phyloP scores from a whole-genome alignment of 345 rosid species.

The Corchorus capsularis region DNA sequence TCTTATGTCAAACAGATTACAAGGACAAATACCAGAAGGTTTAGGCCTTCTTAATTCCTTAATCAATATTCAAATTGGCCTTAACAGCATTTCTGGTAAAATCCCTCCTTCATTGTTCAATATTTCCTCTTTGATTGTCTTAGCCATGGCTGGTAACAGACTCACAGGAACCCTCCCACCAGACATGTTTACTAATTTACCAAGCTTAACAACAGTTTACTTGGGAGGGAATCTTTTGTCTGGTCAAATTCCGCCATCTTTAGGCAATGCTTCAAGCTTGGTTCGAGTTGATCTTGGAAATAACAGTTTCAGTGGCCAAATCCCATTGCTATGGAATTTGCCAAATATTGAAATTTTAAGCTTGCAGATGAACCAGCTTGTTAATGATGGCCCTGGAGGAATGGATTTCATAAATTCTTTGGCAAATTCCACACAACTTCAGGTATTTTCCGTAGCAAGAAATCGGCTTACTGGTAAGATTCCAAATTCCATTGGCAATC shows the following conservation, averaged over 20 bases:
- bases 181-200: slow-evolving; percentile 9
- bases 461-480: slow-evolving; percentile 24
- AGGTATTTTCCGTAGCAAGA: neutral
- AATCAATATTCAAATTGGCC: neutral
- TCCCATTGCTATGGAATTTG: neutral
- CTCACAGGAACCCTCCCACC: slow-evolving; percentile 14
- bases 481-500: slow-evolving; percentile 10
- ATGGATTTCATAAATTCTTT: slow-evolving; percentile 22
- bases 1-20: neutral
- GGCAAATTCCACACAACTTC: slow-evolving; percentile 19
- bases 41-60: neutral
- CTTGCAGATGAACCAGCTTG: neutral
- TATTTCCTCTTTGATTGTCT: slow-evolving; percentile 15
- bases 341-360: slow-evolving; percentile 5
- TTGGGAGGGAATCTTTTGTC: slow-evolving; percentile 8
- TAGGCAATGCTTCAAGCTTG: slow-evolving; percentile 19
- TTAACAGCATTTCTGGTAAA: slow-evolving; percentile 23
- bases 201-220: slow-evolving; percentile 1
- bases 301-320: slow-evolving; percentile 23
- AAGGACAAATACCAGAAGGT: slow-evolving; percentile 5
- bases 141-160: neutral
- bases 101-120: slow-evolving; percentile 29
- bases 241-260: slow-evolving; percentile 22
- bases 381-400: neutral
- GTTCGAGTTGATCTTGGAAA: neutral